Evolutionary conservation across 2,329 filamentous ascomycete genomes (phyloP), one percentile per base, ranked within the genome.

Genomic region (Exophiala oligosperma): DNA sequence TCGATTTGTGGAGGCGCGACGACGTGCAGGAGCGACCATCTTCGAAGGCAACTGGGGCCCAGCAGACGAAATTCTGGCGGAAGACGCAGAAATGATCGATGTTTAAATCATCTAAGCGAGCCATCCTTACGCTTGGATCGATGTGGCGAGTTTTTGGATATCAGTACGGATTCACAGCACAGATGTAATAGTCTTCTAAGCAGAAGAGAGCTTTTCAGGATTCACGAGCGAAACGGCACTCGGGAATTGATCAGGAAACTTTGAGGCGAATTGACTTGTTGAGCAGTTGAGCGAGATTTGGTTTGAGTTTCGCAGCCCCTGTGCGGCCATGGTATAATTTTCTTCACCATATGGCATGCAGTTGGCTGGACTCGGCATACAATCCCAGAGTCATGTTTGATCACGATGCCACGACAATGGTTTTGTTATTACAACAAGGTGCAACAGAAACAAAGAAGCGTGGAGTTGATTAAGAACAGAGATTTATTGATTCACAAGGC

Each of bases 1-100:
- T 52, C 83, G 82, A 61, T 99, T 94, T 90, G 88, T 95, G 32
- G 83, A 86, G 54, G 77, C 80, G 51, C 86, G 92, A 62, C 86
- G 92, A 55, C 86, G 89, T 55, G 90, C 92, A 9, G 90, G 92
- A 46, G 94, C 94, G n/a, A 97, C 92, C 0, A 87, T 99, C 53
- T 99, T 90, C 67, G 94, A 99, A 76, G 94, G 94, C 62, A 94
- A 91, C 71, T 99, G 92, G 89, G 94, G 94, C 3, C 93, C 93
- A 32, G 82, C 82, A 24, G 87, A 87, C 63, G 82, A 86, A 62
- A 77, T 86, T 21, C 76, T 86, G 54, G 76, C 76, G 24, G 78
- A 80, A 66, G 79, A 82, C 70, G 79, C 82, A 47, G 84, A 87
- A 71, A 87, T 87, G 82, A 83, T 85, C 73, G 85, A 88, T 70